phyloP scores from a whole-genome alignment of 2,329 filamentous ascomycete genomes.

The Nigrospora osmanthi region DNA sequence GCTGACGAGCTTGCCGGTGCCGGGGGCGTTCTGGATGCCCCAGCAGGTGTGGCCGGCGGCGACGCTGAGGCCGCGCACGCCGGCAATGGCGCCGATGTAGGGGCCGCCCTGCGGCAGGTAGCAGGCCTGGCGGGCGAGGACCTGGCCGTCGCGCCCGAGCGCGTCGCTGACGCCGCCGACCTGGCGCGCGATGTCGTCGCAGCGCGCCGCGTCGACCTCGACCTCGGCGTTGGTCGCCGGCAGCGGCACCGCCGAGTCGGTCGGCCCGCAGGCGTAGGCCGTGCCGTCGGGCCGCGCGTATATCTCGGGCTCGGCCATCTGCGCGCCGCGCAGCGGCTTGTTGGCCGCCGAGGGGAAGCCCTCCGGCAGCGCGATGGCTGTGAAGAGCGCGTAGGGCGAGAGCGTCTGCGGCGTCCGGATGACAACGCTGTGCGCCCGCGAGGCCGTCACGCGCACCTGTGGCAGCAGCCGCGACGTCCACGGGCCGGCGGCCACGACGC shows the following conservation, averaged over 20 bases:
- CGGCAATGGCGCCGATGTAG: conserved; percentile 58
- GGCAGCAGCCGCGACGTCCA: conserved; percentile 37
- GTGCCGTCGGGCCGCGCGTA: conserved; percentile 69
- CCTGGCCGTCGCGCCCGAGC: conserved; percentile 45
- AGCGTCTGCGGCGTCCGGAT: conserved; percentile 32
- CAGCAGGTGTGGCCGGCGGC: conserved; percentile 74
- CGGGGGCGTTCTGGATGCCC: conserved; percentile 76
- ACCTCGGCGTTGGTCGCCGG: conserved; percentile 57
- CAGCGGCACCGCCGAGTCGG: conserved; percentile 54
- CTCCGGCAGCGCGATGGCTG: conserved; percentile 55
- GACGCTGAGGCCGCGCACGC: conserved; percentile 54
- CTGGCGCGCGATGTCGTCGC: conserved; percentile 62
- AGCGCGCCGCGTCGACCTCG: conserved; percentile 53
- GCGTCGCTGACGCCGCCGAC: conserved; percentile 44
- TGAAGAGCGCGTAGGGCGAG: conserved; percentile 60
- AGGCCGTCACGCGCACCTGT: conserved; percentile 29
- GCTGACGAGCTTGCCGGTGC: conserved; percentile 58
- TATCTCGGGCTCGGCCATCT: conserved; percentile 61
- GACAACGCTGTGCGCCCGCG: conserved; percentile 38
- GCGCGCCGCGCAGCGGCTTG: conserved; percentile 16
- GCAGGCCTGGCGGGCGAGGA: conserved; percentile 63
- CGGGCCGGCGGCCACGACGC: conserved; percentile 32
- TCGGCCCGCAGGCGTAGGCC: conserved; percentile 66
- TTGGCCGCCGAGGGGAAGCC: conserved; percentile 32
- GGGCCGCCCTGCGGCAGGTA: conserved; percentile 68